These are phyloP conservation scores for Solanum paucissectum DNA, from an alignment of 257 asterid genomes.

Conservation along the genomic window DNA sequence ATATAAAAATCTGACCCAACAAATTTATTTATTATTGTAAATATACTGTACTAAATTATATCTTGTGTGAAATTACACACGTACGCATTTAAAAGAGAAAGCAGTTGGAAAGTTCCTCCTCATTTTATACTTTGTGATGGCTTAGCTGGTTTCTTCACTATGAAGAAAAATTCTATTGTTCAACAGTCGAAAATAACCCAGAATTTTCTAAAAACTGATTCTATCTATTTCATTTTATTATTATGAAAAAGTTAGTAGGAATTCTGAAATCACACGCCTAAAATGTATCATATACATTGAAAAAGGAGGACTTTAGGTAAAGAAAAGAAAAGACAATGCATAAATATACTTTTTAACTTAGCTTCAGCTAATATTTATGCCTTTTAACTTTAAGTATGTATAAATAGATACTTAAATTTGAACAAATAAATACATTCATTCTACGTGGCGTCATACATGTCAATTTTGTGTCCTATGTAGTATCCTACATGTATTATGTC, in stretches of 20 bases:
- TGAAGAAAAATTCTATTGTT: background rate
- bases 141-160: background rate
- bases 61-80: background rate
- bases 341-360: too few relatives aligned
- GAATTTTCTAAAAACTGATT: background rate
- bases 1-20: background rate
- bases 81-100: background rate
- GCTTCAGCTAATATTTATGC: rapidly evolving
- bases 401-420: too few relatives aligned
- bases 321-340: background rate
- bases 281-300: background rate
- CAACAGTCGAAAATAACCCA: background rate
- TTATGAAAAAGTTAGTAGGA: background rate
- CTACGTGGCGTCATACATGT: too few relatives aligned
- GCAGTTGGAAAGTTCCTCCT: background rate
- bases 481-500: too few relatives aligned
- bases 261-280: background rate
- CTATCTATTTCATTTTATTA: too few relatives aligned
- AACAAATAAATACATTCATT: too few relatives aligned
- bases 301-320: background rate
- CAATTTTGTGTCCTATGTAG: too few relatives aligned
- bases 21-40: too few relatives aligned
- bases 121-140: background rate
- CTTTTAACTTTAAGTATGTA: too few relatives aligned
- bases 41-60: background rate